A percentile compares a stretch with the other conserved stretches of the same genome.
These are phyloP conservation scores for Diaporthe longicolla DNA, from an alignment of 2,329 filamentous ascomycete genomes.

Conservation along the genomic window DNA sequence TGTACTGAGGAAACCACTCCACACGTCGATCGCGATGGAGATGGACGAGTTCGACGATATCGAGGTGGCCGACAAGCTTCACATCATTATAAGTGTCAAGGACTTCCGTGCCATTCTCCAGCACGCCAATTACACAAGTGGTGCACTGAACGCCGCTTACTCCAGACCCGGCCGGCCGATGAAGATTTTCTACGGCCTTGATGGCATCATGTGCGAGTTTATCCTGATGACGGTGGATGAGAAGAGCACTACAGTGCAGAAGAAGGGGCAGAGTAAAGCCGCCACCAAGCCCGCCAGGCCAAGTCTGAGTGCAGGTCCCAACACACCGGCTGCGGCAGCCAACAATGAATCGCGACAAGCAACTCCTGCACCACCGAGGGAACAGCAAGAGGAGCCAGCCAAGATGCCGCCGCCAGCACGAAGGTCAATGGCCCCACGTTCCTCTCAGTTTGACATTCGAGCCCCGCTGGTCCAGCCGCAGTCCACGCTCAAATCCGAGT, in stretches of 20 bases:
- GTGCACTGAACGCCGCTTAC: slow-evolving; percentile 77
- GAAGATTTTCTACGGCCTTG: slow-evolving; percentile 78
- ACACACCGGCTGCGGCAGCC: slow-evolving; percentile 52
- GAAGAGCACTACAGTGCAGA: slow-evolving; percentile 62
- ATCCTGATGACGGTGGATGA: slow-evolving; percentile 88
- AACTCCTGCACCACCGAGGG: slow-evolving; percentile 41
- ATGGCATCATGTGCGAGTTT: slow-evolving; percentile 81
- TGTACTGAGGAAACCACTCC: slow-evolving; percentile 83
- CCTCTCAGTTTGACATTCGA: slow-evolving; percentile 52
- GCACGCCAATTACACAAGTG: slow-evolving; percentile 79
- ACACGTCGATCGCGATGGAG: slow-evolving; percentile 84
- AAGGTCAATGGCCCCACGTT: slow-evolving; percentile 54
- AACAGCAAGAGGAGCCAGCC: slow-evolving; percentile 25
- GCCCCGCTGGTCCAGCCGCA: slow-evolving; percentile 59
- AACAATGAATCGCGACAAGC: slow-evolving; percentile 49
- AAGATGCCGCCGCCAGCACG: slow-evolving; percentile 40
- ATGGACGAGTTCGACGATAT: slow-evolving; percentile 84
- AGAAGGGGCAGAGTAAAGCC: slow-evolving; percentile 58
- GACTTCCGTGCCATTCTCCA: slow-evolving; percentile 85
- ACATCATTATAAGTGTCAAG: slow-evolving; percentile 86
- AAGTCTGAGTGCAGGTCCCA: slow-evolving; percentile 63
- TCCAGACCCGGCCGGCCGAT: slow-evolving; percentile 80
- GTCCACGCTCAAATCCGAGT: slow-evolving; percentile 73
- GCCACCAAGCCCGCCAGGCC: slow-evolving; percentile 59
- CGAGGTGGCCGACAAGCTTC: slow-evolving; percentile 79